phyloP scores from a whole-genome alignment of 371 early-diverging fungal species.

The Mortierella sp. region DNA sequence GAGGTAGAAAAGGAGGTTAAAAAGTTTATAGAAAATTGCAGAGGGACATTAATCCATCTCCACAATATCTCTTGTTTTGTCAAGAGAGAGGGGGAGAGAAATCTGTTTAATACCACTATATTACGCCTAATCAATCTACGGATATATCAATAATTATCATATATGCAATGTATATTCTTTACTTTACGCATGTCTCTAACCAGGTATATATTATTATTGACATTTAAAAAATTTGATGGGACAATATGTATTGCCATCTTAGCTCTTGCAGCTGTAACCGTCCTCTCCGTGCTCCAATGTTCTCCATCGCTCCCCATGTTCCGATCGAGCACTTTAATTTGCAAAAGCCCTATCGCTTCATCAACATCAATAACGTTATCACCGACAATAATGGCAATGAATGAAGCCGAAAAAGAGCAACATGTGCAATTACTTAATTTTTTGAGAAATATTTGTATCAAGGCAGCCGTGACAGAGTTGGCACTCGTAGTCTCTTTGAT shows the following conservation, averaged over 20 bases:
- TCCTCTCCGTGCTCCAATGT: conserved; percentile 50
- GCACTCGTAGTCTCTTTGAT: conserved; percentile 74
- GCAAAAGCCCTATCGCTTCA: background rate
- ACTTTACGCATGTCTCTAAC: too few species aligned
- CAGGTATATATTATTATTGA: too few species aligned
- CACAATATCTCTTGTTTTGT: too few species aligned
- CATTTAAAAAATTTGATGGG: background rate
- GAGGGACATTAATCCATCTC: too few species aligned
- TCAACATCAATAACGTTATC: conserved; percentile 8
- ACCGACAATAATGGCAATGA: conserved; percentile 8
- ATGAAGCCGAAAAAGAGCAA: conserved; percentile 1
- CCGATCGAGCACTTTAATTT: conserved; percentile 25
- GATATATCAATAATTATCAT: too few species aligned
- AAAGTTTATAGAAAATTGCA: too few species aligned
- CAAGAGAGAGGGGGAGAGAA: too few species aligned
- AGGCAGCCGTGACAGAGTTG: conserved; percentile 47
- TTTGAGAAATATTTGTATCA: conserved; percentile 35
- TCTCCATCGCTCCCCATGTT: conserved; percentile 37
- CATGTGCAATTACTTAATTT: conserved; percentile 29
- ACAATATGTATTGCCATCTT: background rate
- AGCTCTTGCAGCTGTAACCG: conserved; percentile 50
- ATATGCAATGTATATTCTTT: too few species aligned
- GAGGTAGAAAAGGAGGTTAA: too few species aligned
- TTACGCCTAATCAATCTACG: too few species aligned
- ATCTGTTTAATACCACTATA: too few species aligned